These are phyloP conservation scores for Wilcoxina mikolae DNA, from an alignment of 495 filamentous ascomycete species.

Conservation along the genomic window DNA sequence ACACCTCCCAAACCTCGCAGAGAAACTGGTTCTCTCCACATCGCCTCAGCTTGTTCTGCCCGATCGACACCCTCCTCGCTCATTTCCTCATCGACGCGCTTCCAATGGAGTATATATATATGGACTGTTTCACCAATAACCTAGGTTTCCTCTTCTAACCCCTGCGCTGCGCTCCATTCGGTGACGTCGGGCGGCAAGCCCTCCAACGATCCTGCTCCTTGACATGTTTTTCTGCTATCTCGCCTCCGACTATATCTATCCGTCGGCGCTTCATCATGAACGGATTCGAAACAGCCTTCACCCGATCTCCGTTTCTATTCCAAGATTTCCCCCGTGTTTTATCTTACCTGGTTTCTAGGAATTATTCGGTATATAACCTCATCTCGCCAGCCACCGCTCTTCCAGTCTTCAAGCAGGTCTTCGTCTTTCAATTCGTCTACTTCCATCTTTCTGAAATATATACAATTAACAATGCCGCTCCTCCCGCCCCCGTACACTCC, in stretches of 20 bases:
- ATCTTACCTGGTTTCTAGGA: neutral
- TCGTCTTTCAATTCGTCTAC: neutral
- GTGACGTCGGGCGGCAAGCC: neutral
- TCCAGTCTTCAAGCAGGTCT: neutral
- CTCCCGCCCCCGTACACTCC: constrained; percentile 28
- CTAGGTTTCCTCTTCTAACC: neutral
- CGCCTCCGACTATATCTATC: neutral
- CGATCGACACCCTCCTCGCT: too few species aligned
- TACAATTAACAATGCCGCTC: constrained; percentile 18
- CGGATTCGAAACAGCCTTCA: neutral
- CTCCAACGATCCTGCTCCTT: neutral
- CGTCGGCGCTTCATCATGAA: neutral
- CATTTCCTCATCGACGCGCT: neutral
- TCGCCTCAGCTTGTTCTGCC: too few species aligned
- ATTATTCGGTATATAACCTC: neutral
- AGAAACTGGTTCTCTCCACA: neutral
- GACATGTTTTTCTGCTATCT: neutral
- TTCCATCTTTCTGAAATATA: neutral
- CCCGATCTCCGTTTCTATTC: neutral
- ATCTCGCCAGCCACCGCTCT: neutral
- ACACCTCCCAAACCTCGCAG: too few species aligned
- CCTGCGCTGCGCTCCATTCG: neutral
- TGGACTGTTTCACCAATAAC: neutral
- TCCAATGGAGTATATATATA: neutral
- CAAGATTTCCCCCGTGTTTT: neutral